Base-by-base conservation (phyloP, 352 stramenopile species). In the Globisporangium middletonii region DNA sequence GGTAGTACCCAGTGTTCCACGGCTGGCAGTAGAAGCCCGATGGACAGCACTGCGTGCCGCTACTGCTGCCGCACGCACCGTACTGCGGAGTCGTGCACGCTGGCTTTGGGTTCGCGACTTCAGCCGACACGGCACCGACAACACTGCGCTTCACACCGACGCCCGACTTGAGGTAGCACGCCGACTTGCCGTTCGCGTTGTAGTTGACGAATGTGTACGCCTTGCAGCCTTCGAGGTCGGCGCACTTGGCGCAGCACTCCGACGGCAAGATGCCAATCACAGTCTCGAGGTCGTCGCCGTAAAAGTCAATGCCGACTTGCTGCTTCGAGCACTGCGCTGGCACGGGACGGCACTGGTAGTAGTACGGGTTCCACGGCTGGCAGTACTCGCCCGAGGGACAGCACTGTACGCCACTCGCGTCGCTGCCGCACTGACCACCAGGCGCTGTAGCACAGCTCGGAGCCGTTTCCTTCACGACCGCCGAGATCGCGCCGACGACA, bases 1-100 rank as follows among this genome's bases (percentile, higher is more conserved):
- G 75, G 63, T 87, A 84, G 68, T 83, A 85, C 4, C 62, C 60
- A 6, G 63, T 64, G 60, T 83, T 83, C 70, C 77, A 85, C 37
- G 77, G 77, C 65, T 83, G 74, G 61, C 77, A 87, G 65, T 84
- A 86, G 35, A 69, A 57, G 47, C 68, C 68, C 23, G 58, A 60
- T 35, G 67, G 66, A 38, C 72, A 85, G 60, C 75, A 83, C 30
- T n/a, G 13, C 18, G 18, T 15, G 15, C 53, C 53, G 7, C 44
- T 18, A 26, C 42, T 51, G 53, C 28, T 18, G 42, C 53, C 53
- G 15, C 53, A 59, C 11, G 27, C 3, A 3, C 7, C 16, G 9
- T n/a, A 59, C 30, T 38, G 16, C 3, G 6, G 18, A 12, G 53
- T 59, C 28, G 5, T 19, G 41, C 53, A 59, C 27, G 18, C 53